Base-by-base conservation (phyloP, 441 rosid genomes). In the Eruca vesicaria region DNA sequence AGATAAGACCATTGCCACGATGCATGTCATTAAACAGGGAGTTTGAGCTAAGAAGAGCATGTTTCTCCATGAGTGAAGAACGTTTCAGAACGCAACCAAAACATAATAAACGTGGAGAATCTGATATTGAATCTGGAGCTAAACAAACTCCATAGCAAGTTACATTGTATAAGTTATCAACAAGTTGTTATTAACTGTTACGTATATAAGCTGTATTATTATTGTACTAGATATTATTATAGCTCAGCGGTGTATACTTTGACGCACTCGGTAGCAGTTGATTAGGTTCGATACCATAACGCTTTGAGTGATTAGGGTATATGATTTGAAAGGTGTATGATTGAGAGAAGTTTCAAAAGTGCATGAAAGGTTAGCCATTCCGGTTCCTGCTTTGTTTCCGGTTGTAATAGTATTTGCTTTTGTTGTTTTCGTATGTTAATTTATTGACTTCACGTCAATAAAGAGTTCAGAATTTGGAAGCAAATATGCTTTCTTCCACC, bases 41-140 rank as follows among this genome's bases (percentile, higher is more conserved):
- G 21, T 29, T 69, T 71, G 80, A 66, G 66, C 33, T 26, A 65
- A 71, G 56, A 64, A 48, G 33, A 57, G 14, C 14, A 4, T 57
- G 67, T 9, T 45, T 45, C 1, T 5, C 15, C 18, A n/a, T 2
- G 62, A 70, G 7, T 18, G 68, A 65, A 16, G 80, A 65, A 65
- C 35, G 16, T 14, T 45, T 71, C 26, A 63, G 23, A 7, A 33
- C 9, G 21, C 57, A 43, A 63, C 15, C 61, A 3, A 57, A 14
- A 43, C 50, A 69, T 38, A 33, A 41, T 61, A 68, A 75, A 69
- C 64, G 53, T 19, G 61, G 12, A 41, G 63, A 43, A 48, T 35
- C 41, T 67, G 62, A 48, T 60, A 74, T 48, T 35, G 14, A 68
- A 60, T 60, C n/a, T 36, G 33, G 68, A 16, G 31, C 55, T 68